phyloP scores from a whole-genome alignment of 148 eudicot genomes.

The Limonium bicolor region DNA sequence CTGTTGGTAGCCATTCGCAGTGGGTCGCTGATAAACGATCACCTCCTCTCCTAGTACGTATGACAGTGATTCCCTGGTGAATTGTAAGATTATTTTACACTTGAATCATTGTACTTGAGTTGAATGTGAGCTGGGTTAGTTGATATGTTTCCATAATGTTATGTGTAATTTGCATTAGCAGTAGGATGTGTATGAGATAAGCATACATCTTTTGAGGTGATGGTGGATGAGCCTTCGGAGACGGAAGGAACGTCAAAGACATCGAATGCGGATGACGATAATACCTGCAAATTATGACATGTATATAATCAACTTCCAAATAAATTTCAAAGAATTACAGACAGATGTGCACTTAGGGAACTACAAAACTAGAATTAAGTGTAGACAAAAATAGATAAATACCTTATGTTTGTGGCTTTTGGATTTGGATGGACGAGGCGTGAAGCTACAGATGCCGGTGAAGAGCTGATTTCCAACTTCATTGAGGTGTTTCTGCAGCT shows the following conservation, averaged over 20 bases:
- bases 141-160: background rate
- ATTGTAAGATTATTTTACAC: too few relatives aligned
- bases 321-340: background rate
- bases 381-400: background rate
- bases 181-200: background rate
- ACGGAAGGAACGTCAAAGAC: conserved; percentile 35
- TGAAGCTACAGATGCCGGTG: conserved; percentile 43
- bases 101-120: background rate
- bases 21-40: conserved; percentile 34
- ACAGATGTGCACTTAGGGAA: background rate
- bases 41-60: conserved; percentile 66
- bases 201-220: conserved; percentile 60
- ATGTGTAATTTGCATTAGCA: background rate
- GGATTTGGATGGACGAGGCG: conserved; percentile 18
- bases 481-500: conserved; percentile 49
- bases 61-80: conserved; percentile 65
- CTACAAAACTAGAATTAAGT: too few relatives aligned
- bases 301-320: too few relatives aligned
- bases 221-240: conserved; percentile 27
- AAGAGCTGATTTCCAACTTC: conserved; percentile 68
- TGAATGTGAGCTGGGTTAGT: background rate
- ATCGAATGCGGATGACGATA: conserved; percentile 53
- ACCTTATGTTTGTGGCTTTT: conserved; percentile 44
- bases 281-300: conserved; percentile 20
- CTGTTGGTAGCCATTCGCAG: conserved; percentile 71